Evolutionary conservation across 1,139 yeast species (phyloP), one percentile per base, ranked within the genome.

Genomic region (Yamadazyma oceani): DNA sequence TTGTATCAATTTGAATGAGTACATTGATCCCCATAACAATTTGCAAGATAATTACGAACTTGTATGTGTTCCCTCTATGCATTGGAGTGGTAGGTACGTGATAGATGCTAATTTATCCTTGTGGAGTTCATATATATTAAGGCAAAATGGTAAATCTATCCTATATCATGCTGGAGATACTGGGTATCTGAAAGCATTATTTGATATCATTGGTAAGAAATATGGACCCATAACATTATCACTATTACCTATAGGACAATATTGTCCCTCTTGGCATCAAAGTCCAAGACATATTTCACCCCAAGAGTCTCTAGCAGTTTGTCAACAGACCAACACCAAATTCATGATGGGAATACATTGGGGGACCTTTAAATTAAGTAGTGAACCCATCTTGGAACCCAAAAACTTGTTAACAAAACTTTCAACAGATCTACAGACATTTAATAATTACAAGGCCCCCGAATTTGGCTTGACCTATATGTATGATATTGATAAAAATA

Each of bases 21-120:
- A 51, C 43, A 55, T 64, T 35, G 49, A 53, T n/a, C 13, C 32
- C 7, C 49, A 46, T 3, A 6, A 5, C 4, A 50, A 49, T 13
- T 54, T 68, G 6, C 62, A 66, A 2, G 82, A 78, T 41, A 66
- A 73, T 16, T 88, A 85, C 66, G 90, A 86, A 48, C 67, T 90
- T 23, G 89, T 87, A 1, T 87, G 97, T 60, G 77, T 94, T 0
- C 97, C 97, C 0, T 88, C 97, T 0, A 90, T 90, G 97, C 97
- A 90, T 61, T 90, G 97, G 97, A 85, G 95, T 1, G 97, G 97
- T 0, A 62, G 96, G 31, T 75, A 77, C 33, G 61, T 90, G 21
- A 55, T 82, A 19, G 97, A 90, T 57, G 77, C 95, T 2, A 90
- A 90, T 58, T 66, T 69, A 24, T 78, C 95, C 0, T 63, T 90